A percentile compares a stretch with the other conserved stretches of the same genome.
phyloP scores from a whole-genome alignment of 768 basidiomycete genomes.

The Chalciporus chontae region DNA sequence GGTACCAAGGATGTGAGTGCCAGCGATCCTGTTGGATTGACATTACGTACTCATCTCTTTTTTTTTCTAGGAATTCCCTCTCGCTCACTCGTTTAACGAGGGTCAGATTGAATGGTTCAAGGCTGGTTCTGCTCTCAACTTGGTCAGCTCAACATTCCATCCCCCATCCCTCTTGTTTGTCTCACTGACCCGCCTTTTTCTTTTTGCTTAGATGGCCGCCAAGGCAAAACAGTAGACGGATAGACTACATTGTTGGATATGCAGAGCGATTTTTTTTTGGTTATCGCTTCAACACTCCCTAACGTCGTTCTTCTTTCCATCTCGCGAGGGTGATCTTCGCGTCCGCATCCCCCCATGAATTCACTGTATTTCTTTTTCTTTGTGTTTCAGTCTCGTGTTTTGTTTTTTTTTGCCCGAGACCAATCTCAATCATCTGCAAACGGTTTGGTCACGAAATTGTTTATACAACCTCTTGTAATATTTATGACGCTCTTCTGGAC shows the following conservation, averaged over 20 bases:
- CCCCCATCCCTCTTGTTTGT: too few relatives aligned
- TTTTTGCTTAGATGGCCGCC: constrained; percentile 55
- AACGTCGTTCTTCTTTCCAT: not conserved
- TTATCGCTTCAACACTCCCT: constrained; percentile 2
- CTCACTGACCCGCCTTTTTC: constrained; percentile 6
- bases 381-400: too few relatives aligned
- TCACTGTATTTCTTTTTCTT: not conserved
- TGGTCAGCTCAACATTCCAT: constrained; percentile 59
- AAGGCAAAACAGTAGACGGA: constrained; percentile 47
- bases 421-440: constrained; percentile 3
- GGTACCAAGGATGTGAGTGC: constrained; percentile 61
- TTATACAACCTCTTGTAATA: constrained; percentile 25
- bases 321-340: too few relatives aligned
- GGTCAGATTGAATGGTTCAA: constrained; percentile 99
- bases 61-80: constrained; percentile 53
- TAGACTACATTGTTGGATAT: constrained; percentile 8
- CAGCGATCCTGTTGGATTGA: not conserved
- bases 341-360: not conserved
- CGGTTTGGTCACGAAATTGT: constrained; percentile 14
- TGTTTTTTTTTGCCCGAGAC: not conserved
- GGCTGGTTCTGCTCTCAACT: constrained; percentile 90
- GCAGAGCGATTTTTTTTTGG: not conserved
- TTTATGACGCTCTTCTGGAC: constrained; percentile 7
- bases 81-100: constrained; percentile 94
- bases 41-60: constrained; percentile 9